Evolutionary conservation across 1,284 basidiomycete genomes (phyloP).

Genomic region (Wallemia mellicola): DNA sequence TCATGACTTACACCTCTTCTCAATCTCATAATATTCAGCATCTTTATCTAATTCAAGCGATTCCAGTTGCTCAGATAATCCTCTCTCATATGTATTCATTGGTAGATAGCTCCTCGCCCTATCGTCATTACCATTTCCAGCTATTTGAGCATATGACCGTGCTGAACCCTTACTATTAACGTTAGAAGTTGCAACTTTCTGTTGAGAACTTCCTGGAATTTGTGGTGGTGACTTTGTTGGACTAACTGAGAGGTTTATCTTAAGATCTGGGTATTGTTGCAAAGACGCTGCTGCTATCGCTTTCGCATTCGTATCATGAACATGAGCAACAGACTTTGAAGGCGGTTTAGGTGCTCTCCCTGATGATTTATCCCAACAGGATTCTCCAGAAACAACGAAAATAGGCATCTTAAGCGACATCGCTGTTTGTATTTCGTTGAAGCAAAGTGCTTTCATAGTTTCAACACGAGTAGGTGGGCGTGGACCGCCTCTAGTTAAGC

Average conservation of each 20-base stretch:
- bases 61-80: not conserved
- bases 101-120: not conserved
- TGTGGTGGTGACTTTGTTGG: not conserved
- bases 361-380: not conserved
- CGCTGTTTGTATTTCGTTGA: not conserved
- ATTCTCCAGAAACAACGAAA: not conserved
- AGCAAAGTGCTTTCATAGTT: not conserved
- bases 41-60: not conserved
- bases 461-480: not conserved
- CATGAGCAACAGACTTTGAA: not conserved
- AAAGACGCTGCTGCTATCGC: not conserved
- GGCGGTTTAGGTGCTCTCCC: not conserved
- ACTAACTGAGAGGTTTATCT: not conserved
- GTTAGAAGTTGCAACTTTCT: not conserved
- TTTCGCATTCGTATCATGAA: not conserved
- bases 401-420: not conserved
- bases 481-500: not conserved
- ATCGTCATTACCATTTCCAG: not conserved
- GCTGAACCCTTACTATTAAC: not conserved
- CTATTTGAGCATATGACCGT: not conserved
- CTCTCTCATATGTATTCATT: not conserved
- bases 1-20: not conserved
- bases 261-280: not conserved
- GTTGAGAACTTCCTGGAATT: not conserved
- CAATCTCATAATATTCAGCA: not conserved